phyloP scores from a whole-genome alignment of 192 early-diverging fungal genomes.

The Entophlyctis luteolus region DNA sequence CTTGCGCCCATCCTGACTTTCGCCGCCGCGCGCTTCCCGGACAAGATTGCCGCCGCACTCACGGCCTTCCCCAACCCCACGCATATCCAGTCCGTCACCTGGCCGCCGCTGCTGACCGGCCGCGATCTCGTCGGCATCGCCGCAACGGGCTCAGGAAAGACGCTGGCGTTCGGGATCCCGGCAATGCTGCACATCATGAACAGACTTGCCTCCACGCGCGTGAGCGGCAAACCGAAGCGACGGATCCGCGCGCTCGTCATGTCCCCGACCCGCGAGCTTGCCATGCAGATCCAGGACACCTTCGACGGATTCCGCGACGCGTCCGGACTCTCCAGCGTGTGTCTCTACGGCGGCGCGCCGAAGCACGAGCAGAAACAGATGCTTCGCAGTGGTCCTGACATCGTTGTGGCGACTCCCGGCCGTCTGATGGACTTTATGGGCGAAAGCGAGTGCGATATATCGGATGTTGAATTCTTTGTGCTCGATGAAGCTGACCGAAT shows the following conservation, averaged over 20 bases:
- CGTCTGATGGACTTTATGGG: constrained; percentile 85
- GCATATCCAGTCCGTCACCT: constrained; percentile 88
- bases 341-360: constrained; percentile 1
- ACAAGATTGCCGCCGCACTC: constrained; percentile 57
- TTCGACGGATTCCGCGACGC: constrained; percentile 42
- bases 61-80: constrained; percentile 81
- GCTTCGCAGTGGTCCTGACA: constrained; percentile 57
- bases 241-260: constrained; percentile 81
- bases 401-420: constrained; percentile 94
- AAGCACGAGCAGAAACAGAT: constrained; percentile 10
- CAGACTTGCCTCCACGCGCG: constrained; percentile 32
- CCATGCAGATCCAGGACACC: constrained; percentile 62
- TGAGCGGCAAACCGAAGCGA: constrained; percentile 56
- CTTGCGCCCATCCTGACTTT: constrained; percentile 69
- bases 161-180: constrained; percentile 85
- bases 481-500: constrained; percentile 91
- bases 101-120: constrained; percentile 78
- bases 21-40: constrained; percentile 64
- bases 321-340: not conserved
- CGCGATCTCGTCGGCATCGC: constrained; percentile 86
- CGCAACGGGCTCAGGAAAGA: constrained; percentile 56
- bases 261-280: constrained; percentile 74
- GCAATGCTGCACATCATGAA: constrained; percentile 77
- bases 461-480: constrained; percentile 84
- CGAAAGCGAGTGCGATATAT: constrained; percentile 75